Conservation (phyloP, 2,329 filamentous ascomycete genomes). For the Sarocladium strictum region DNA sequence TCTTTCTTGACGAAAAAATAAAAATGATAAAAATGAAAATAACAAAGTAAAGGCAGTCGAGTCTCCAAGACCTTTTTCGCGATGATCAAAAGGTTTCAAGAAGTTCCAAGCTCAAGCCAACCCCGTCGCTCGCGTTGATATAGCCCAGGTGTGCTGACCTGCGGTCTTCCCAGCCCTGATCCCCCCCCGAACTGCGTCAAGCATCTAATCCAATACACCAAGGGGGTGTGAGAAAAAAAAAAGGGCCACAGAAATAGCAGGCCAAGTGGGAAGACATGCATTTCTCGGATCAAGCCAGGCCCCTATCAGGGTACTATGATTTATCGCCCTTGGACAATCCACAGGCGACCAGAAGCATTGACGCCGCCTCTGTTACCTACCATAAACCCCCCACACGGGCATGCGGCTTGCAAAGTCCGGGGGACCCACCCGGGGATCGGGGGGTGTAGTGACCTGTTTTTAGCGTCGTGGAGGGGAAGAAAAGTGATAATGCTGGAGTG, state of each 20-base stretch:
- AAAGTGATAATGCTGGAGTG: neutral
- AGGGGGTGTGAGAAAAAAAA: neutral
- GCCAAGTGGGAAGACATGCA: no score
- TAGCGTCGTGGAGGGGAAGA: neutral
- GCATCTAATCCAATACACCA: no score
- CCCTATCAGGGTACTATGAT: no score
- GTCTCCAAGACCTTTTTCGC: neutral
- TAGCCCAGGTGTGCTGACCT: slow-evolving; percentile 10
- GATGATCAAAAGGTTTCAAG: neutral
- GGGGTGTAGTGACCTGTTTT: slow-evolving; percentile 8
- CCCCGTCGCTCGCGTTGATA: slow-evolving; percentile 8
- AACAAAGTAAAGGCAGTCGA: neutral
- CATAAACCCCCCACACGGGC: neutral
- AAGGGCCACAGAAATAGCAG: no score
- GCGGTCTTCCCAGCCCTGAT: slow-evolving; percentile 1
- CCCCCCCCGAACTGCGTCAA: no score
- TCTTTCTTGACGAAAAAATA: neutral
- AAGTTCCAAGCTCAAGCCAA: neutral
- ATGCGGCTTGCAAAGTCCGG: slow-evolving; percentile 3
- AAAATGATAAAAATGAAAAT: neutral
- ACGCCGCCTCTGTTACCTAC: no score
- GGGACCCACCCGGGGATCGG: neutral
- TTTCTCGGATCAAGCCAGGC: neutral
- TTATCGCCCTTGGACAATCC: no score
- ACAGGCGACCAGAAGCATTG: no score